Conservation (phyloP, 176 grass and related monocot genomes). For the Zoysia pacifica region DNA sequence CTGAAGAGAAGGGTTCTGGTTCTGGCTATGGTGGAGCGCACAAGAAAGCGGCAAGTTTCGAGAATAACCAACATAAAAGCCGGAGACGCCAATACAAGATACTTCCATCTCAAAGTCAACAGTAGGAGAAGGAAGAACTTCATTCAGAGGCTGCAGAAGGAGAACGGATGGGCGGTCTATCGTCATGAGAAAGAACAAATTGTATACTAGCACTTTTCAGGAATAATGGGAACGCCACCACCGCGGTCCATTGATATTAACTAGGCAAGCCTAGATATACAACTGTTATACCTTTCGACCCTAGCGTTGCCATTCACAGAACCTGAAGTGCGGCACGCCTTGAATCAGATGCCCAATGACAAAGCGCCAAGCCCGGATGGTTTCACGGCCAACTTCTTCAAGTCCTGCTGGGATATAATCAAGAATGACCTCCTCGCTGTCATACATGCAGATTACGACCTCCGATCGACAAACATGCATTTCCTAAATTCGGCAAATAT, state of each 20-base stretch:
- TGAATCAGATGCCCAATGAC: background rate
- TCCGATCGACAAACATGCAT: background rate
- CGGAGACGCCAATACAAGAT: background rate
- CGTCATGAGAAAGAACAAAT: background rate
- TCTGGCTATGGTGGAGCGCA: background rate
- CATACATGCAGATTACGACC: background rate
- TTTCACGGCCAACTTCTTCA: background rate
- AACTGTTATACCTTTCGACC: background rate
- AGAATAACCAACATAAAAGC: background rate
- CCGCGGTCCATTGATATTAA: background rate
- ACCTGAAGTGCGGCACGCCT: background rate
- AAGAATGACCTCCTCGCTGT: background rate
- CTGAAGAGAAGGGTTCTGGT: background rate
- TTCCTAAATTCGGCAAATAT: background rate
- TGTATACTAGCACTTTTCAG: background rate
- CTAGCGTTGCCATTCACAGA: background rate
- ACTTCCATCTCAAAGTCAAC: background rate
- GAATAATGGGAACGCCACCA: background rate
- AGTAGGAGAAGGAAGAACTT: background rate
- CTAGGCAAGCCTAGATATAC: background rate
- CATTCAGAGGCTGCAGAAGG: background rate
- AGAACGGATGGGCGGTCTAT: background rate
- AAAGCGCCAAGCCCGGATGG: background rate
- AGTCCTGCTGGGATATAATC: background rate
- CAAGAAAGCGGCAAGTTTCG: background rate